phyloP scores from a whole-genome alignment of 176 grass and related monocot genomes.

The Zea mays region Zm-B73-REFERENCE-NAM-5.0 NC_050099.1:133970501-133971000 shows the following conservation, averaged over 20 bases:
- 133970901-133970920: neutral
- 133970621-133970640: neutral
- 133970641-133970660: slow-evolving; percentile 2
- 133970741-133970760: neutral
- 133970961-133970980: neutral
- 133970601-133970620: neutral
- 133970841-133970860: slow-evolving; percentile 16
- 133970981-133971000: neutral
- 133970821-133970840: neutral
- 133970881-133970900: neutral
- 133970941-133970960: slow-evolving; percentile 2
- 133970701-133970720: slow-evolving; percentile 6
- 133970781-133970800: neutral
- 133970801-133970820: neutral
- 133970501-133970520: slow-evolving; percentile 63
- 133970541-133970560: neutral
- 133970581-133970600: neutral
- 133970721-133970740: slow-evolving; percentile 3
- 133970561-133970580: slow-evolving; percentile 8
- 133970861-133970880: neutral
- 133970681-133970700: neutral
- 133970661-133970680: neutral
- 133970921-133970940: neutral
- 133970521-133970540: neutral
- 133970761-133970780: neutral